Evolutionary conservation across 495 filamentous ascomycete species (phyloP).

Genomic region (Tuber calosporum): DNA sequence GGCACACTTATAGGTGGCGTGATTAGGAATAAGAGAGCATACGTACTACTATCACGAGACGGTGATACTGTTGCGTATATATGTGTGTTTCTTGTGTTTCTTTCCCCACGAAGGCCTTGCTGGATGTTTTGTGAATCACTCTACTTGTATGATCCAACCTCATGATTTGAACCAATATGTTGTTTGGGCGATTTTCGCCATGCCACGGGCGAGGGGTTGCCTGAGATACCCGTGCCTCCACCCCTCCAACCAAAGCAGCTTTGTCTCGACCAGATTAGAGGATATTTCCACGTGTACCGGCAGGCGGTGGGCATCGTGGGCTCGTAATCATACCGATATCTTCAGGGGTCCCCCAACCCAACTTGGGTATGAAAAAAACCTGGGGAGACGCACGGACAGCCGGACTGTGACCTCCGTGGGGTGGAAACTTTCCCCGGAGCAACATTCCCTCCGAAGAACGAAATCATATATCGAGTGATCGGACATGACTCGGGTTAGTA

Average conservation of each 20-base stretch:
- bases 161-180: background rate
- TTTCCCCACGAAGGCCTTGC: background rate
- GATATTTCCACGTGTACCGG: background rate
- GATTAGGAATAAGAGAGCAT: background rate
- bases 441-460: background rate
- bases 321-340: background rate
- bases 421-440: background rate
- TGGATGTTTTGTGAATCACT: background rate
- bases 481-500: background rate
- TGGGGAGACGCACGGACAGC: background rate
- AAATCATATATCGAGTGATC: slow-evolving; percentile 1
- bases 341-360: background rate
- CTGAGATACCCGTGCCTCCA: background rate
- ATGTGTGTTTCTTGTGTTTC: too few relatives aligned
- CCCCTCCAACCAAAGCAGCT: background rate
- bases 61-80: background rate
- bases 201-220: background rate
- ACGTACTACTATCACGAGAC: background rate
- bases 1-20: background rate
- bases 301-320: background rate
- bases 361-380: background rate
- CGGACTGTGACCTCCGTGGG: background rate
- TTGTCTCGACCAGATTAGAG: background rate
- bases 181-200: background rate
- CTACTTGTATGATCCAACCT: background rate